Conservation (phyloP, 1,139 yeast species). For the Sugiyamaella neomexicana region DNA sequence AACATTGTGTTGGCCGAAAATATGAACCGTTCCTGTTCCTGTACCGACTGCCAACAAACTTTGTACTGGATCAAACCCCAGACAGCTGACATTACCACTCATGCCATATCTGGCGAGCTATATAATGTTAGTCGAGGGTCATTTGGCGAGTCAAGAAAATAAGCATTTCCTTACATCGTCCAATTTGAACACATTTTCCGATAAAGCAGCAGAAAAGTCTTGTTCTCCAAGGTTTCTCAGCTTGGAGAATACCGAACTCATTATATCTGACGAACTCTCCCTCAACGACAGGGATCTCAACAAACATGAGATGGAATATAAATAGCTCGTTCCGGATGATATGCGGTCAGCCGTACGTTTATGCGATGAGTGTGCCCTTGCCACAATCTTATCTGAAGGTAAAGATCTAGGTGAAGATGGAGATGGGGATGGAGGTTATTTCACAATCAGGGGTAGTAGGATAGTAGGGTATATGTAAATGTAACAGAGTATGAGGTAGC, state of each 20-base stretch:
- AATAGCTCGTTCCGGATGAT: too few species aligned
- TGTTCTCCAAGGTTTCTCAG: slow-evolving; percentile 34
- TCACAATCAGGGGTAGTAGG: too few species aligned
- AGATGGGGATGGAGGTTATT: too few species aligned
- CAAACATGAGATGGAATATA: background rate
- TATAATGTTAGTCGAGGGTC: background rate
- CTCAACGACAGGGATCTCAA: background rate
- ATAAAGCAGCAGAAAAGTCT: slow-evolving; percentile 41
- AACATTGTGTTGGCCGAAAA: slow-evolving; percentile 83
- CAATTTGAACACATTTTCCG: slow-evolving; percentile 39
- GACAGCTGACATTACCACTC: slow-evolving; percentile 57
- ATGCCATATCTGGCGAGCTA: slow-evolving; percentile 56
- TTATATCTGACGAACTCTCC: slow-evolving; percentile 3
- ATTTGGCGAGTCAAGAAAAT: too few species aligned
- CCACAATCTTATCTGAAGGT: slow-evolving; percentile 13
- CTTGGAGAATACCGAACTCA: slow-evolving; percentile 34
- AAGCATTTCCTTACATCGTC: slow-evolving; percentile 31
- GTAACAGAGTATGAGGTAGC: too few species aligned
- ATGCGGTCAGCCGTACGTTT: background rate
- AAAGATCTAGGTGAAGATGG: too few species aligned
- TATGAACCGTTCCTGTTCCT: slow-evolving; percentile 63
- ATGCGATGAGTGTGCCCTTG: background rate
- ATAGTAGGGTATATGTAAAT: too few species aligned
- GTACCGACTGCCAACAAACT: slow-evolving; percentile 82
- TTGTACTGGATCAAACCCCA: slow-evolving; percentile 87